Evolutionary conservation across 1,139 yeast genomes (phyloP), one percentile per base, ranked within the genome.

Genomic region (Taphrina wiesneri): DNA sequence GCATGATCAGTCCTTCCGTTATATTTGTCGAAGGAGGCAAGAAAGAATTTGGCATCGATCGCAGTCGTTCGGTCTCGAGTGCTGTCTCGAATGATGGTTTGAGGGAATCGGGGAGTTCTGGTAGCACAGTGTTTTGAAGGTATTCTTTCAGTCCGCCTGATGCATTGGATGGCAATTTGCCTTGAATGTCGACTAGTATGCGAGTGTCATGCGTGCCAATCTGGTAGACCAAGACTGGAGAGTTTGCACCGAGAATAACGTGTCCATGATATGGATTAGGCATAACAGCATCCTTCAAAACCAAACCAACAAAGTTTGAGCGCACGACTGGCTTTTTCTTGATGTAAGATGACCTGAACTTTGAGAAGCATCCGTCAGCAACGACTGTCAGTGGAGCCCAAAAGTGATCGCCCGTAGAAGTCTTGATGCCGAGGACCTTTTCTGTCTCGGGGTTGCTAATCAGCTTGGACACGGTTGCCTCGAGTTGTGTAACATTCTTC

Each of bases 301-400:
- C 85, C 72, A 93, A 78, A 1, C 97, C 98, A 28, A 92, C 88
- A 75, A 93, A 95, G 73, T 93, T 88, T 4, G 97, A 90, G 30
- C 87, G 89, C 30, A 90, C 84, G 0, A 76, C 73, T 5, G 71
- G 70, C 3, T 97, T 95, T 28, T 82, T 81, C 41, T 82, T 78
- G 19, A 83, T 79, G 64, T 88, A 80, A 70, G 86, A 87, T 74
- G 86, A 89, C 75, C 99, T 84, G 79, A 93, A 91, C 76, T 88
- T 91, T 68, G 97, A 90, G 74, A 90, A 91, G 68, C 93, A 92
- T 66, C 99, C 99, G 77, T 93, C 99, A 74, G 96, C 90, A 65
- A 89, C 83, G 45, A 92, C 81, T 5, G 92, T 87, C 69, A 91
- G 75, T 67, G 86, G 83, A 2, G 88, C 89, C 52, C 77, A 77